Evolutionary conservation across 73 alveolate species (phyloP).

Genomic region (Stentor roeselii): DNA sequence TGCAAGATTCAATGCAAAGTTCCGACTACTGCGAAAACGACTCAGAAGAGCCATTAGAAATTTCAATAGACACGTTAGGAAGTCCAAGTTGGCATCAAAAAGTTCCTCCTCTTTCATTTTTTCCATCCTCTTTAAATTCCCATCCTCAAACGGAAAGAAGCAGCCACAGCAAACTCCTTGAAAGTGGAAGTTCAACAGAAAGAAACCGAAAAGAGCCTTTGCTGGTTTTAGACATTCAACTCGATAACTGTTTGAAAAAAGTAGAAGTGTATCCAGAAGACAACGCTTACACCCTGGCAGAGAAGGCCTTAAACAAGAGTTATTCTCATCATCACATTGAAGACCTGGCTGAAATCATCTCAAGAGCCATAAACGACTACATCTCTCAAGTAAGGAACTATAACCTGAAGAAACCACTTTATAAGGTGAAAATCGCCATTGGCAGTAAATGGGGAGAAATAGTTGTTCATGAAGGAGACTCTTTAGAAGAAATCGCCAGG

Average conservation of each 20-base stretch:
- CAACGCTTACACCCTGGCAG: background rate
- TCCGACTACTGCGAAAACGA: background rate
- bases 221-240: background rate
- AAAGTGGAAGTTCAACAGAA: constrained; percentile 9
- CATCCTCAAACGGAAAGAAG: background rate
- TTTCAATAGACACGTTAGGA: background rate
- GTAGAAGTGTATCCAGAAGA: background rate
- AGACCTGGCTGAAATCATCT: background rate
- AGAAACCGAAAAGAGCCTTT: constrained; percentile 22
- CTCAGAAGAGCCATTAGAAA: background rate
- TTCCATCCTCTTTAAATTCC: background rate
- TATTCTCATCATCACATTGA: background rate
- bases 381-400: background rate
- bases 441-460: background rate
- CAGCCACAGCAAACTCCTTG: background rate
- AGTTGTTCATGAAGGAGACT: constrained; percentile 3
- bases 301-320: background rate
- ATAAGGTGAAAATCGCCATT: background rate
- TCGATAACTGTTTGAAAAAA: background rate
- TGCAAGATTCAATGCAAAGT: background rate
- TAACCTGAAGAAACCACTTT: background rate
- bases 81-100: constrained; percentile 24
- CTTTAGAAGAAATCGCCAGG: constrained; percentile 2
- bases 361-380: background rate
- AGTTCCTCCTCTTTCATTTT: constrained; percentile 11